Evolutionary conservation across 306 rosid genomes (phyloP).

Genomic region (Dicorynia guianensis): DNA sequence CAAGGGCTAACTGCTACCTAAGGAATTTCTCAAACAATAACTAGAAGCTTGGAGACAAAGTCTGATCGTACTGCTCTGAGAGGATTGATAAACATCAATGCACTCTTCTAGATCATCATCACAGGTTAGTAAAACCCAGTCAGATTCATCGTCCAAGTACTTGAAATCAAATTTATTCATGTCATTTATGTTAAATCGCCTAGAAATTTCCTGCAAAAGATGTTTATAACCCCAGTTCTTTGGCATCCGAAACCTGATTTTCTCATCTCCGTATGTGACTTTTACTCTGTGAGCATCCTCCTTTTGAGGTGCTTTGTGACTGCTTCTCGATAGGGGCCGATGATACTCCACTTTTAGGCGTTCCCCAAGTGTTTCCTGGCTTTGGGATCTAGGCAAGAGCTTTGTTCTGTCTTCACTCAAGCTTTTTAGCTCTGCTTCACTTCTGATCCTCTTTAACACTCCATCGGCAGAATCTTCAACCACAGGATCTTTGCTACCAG

Average conservation of each 20-base stretch:
- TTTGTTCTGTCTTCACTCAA: conserved; percentile 44
- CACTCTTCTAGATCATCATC: conserved; percentile 95
- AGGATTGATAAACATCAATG: conserved; percentile 73
- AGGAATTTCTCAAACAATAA: conserved; percentile 38
- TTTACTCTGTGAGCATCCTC: conserved; percentile 63
- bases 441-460: conserved; percentile 68
- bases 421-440: conserved; percentile 70
- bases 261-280: conserved; percentile 79
- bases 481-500: conserved; percentile 48
- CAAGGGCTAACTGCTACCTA: conserved; percentile 42
- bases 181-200: conserved; percentile 67
- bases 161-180: conserved; percentile 68
- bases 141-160: conserved; percentile 92
- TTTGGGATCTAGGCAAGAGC: conserved; percentile 62
- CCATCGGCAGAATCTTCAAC: conserved; percentile 46
- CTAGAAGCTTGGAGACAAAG: conserved; percentile 68
- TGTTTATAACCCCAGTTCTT: conserved; percentile 56
- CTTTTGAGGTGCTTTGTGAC: conserved; percentile 30
- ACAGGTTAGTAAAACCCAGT: conserved; percentile 91
- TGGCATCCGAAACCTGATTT: conserved; percentile 74
- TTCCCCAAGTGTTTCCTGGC: conserved; percentile 67
- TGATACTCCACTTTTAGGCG: conserved; percentile 41
- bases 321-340: conserved; percentile 24
- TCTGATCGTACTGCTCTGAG: conserved; percentile 64
- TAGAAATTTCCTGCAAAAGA: conserved; percentile 68